Evolutionary conservation across 2,329 filamentous ascomycete genomes (phyloP).

Genomic region (Leptographium lundbergii): DNA sequence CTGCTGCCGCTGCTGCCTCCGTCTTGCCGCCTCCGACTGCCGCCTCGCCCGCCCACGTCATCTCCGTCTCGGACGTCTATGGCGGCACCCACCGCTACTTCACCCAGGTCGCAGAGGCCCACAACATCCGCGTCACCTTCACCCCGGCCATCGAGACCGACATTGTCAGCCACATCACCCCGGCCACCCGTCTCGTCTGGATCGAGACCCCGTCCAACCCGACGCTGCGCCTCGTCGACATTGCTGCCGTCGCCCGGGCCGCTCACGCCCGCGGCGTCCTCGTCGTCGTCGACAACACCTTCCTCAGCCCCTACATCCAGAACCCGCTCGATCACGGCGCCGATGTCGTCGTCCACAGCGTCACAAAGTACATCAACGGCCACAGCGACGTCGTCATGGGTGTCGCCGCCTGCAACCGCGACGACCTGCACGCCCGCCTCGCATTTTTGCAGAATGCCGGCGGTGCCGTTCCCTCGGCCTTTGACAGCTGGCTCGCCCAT

Average conservation of each 20-base stretch:
- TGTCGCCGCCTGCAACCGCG: slow-evolving; percentile 85
- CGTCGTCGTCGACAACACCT: slow-evolving; percentile 99
- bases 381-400: slow-evolving; percentile 97
- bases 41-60: slow-evolving; percentile 66
- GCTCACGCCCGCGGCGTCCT: slow-evolving; percentile 82
- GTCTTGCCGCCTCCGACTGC: no score
- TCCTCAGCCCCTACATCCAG: slow-evolving; percentile 91
- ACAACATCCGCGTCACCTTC: slow-evolving; percentile 90
- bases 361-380: slow-evolving; percentile 99
- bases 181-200: slow-evolving; percentile 90
- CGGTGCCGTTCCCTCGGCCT: slow-evolving; percentile 84
- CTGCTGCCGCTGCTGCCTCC: no score
- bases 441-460: slow-evolving; percentile 95
- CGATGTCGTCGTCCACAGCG: slow-evolving; percentile 91
- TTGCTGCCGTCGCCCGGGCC: slow-evolving; percentile 66
- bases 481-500: slow-evolving; percentile 97
- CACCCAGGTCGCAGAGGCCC: slow-evolving; percentile 89
- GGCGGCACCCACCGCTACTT: slow-evolving; percentile 98
- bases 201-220: slow-evolving; percentile 95
- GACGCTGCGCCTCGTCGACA: slow-evolving; percentile 85
- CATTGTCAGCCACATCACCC: slow-evolving; percentile 69
- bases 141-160: slow-evolving; percentile 85
- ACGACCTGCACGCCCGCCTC: slow-evolving; percentile 62
- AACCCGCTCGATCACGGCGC: slow-evolving; percentile 92
- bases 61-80: slow-evolving; percentile 95